These are phyloP conservation scores for Colletotrichum agaves DNA, from an alignment of 2,329 filamentous ascomycete genomes.

Conservation along the genomic window DNA sequence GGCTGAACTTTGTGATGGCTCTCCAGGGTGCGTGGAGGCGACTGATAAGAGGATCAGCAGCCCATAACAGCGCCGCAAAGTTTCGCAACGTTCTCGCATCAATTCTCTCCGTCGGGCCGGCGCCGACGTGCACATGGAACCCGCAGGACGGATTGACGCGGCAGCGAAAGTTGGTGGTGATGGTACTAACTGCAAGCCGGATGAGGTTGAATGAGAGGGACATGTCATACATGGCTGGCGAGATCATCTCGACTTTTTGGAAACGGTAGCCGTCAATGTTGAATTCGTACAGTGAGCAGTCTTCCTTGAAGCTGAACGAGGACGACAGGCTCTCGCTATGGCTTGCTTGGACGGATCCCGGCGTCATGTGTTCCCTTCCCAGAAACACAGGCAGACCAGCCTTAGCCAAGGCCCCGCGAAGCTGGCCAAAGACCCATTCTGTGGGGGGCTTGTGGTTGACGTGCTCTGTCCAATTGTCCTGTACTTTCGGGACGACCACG, in stretches of 20 bases:
- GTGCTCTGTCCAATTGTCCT: not conserved
- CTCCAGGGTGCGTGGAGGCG: slow-evolving; percentile 49
- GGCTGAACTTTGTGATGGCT: slow-evolving; percentile 29
- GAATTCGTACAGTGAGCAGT: slow-evolving; percentile 23
- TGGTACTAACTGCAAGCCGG: slow-evolving; percentile 44
- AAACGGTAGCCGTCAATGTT: slow-evolving; percentile 38
- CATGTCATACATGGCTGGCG: slow-evolving; percentile 47
- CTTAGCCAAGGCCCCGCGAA: slow-evolving; percentile 13
- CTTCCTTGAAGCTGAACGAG: slow-evolving; percentile 15
- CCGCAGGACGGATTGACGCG: slow-evolving; percentile 48
- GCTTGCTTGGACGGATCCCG: slow-evolving; percentile 21
- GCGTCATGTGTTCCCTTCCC: not conserved
- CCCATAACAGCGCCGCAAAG: slow-evolving; percentile 48
- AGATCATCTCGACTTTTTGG: slow-evolving; percentile 46
- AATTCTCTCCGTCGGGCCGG: slow-evolving; percentile 45
- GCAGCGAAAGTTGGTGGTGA: slow-evolving; percentile 46
- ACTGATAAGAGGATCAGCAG: slow-evolving; percentile 49
- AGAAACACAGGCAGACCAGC: slow-evolving; percentile 24
- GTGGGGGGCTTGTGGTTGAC: not conserved
- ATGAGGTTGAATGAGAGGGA: slow-evolving; percentile 44
- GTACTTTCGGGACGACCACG: slow-evolving; percentile 36
- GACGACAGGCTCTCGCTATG: slow-evolving; percentile 10
- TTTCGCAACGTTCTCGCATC: slow-evolving; percentile 44
- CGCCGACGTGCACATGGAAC: slow-evolving; percentile 52
- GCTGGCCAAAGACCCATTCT: not conserved